Conservation (phyloP, 495 filamentous ascomycete genomes). For the Pseudoneurospora amorphoporcata region DNA sequence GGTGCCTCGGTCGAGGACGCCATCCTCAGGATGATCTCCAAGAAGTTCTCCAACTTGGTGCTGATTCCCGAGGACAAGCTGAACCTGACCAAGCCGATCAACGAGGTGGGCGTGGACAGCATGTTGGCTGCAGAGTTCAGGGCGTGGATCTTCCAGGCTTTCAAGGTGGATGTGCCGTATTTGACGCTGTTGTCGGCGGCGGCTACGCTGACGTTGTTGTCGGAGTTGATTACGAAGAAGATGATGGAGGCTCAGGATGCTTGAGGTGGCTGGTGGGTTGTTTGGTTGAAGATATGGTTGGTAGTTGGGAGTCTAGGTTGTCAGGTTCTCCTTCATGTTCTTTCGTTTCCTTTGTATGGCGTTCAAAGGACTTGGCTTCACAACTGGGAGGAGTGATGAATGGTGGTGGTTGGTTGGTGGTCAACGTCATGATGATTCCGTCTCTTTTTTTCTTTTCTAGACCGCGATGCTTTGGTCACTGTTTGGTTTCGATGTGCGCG, state of each 20-base stretch:
- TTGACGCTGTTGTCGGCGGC: constrained; percentile 21
- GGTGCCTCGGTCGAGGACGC: constrained; percentile 4
- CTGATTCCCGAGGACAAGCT: constrained; percentile 17
- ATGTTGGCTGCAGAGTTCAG: constrained; percentile 39
- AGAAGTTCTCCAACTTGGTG: constrained; percentile 24
- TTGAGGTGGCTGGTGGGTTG: constrained; percentile 5
- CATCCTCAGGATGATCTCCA: constrained; percentile 13
- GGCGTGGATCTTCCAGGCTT: constrained; percentile 38
- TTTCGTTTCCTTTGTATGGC: neutral
- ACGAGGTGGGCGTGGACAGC: constrained; percentile 34
- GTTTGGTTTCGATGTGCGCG: neutral
- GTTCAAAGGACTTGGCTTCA: neutral
- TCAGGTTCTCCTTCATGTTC: no score
- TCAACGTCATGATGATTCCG: neutral
- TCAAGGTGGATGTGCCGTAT: constrained; percentile 29
- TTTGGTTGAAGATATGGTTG: neutral
- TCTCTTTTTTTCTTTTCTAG: neutral
- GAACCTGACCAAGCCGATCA: constrained; percentile 19
- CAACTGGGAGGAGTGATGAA: neutral
- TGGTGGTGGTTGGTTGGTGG: neutral
- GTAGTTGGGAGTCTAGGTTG: neutral
- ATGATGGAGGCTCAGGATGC: neutral
- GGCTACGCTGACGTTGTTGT: neutral
- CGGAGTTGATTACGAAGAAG: neutral
- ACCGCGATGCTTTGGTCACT: neutral